phyloP scores from a whole-genome alignment of 176 grass and related monocot genomes.

The Ananas comosus region DNA sequence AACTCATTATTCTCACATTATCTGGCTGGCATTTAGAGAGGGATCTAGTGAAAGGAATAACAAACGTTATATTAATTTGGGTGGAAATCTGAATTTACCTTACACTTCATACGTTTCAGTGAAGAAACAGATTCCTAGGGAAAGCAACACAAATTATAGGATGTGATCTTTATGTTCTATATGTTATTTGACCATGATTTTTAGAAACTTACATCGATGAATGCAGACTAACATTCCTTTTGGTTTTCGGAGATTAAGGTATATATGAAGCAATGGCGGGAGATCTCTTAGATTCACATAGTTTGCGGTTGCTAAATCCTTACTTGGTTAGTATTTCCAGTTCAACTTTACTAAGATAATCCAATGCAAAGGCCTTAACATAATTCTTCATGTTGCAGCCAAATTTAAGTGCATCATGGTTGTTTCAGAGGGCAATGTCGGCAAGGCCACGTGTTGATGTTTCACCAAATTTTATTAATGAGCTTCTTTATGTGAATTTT shows the following conservation, averaged over 20 bases:
- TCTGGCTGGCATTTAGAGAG: background rate
- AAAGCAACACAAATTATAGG: background rate
- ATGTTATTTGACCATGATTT: background rate
- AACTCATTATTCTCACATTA: no score
- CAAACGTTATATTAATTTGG: background rate
- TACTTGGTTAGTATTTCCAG: conserved; percentile 59
- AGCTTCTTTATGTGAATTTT: conserved; percentile 91
- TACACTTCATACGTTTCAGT: background rate
- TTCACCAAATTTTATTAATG: conserved; percentile 73
- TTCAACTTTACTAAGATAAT: conserved; percentile 3
- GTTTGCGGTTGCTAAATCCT: conserved; percentile 67
- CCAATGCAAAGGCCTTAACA: conserved; percentile 9
- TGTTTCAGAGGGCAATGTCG: conserved; percentile 98
- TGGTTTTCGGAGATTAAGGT: conserved; percentile 48
- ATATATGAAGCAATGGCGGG: conserved; percentile 73
- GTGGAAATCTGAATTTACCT: background rate
- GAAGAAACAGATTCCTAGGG: background rate
- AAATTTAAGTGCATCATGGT: conserved; percentile 91
- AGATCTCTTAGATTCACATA: conserved; percentile 59
- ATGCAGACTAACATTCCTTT: conserved; percentile 14
- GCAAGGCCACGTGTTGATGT: conserved; percentile 42
- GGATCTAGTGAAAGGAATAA: background rate
- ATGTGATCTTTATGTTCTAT: background rate
- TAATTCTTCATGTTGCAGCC: conserved; percentile 43
- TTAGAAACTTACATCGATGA: conserved; percentile 6